A percentile compares a stretch with the other conserved stretches of the same genome.
These are phyloP conservation scores for Geotrichum klebahnii DNA, from an alignment of 1,139 yeast genomes.

Conservation along the genomic window DNA sequence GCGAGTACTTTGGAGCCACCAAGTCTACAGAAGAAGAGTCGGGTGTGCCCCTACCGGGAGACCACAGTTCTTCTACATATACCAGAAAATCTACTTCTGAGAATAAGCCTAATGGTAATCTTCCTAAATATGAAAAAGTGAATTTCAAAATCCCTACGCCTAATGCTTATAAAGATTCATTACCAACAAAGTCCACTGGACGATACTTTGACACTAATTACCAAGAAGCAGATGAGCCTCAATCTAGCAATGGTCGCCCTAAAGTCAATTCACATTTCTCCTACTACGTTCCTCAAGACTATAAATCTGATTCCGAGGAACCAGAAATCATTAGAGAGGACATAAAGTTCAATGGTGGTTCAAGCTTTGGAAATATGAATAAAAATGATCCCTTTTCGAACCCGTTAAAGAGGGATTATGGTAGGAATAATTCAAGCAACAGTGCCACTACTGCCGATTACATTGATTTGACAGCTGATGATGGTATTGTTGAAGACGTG, in stretches of 20 bases:
- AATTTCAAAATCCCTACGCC: slow-evolving; percentile 8
- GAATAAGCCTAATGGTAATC: neutral
- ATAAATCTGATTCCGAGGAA: slow-evolving; percentile 7
- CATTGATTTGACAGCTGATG: too few species aligned
- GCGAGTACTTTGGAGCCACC: slow-evolving; percentile 5
- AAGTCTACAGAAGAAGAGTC: neutral
- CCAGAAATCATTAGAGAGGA: slow-evolving; percentile 2
- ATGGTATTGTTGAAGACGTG: too few species aligned
- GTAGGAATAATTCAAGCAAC: too few species aligned
- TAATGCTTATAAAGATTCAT: neutral
- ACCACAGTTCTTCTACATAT: neutral
- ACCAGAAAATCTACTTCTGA: neutral
- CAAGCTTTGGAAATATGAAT: too few species aligned
- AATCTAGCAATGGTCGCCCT: neutral
- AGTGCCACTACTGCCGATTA: too few species aligned
- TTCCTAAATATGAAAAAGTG: slow-evolving; percentile 6
- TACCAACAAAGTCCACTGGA: neutral
- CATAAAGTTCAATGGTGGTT: neutral
- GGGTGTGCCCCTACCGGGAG: too few species aligned
- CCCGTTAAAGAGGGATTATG: too few species aligned
- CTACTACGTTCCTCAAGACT: slow-evolving; percentile 6
- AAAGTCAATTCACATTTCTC: slow-evolving; percentile 3
- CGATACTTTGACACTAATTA: slow-evolving; percentile 3
- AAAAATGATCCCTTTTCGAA: neutral
- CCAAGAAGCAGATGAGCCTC: slow-evolving; percentile 3